phyloP scores from a whole-genome alignment of 1,284 basidiomycete species.

The Inonotus obliquus region DNA sequence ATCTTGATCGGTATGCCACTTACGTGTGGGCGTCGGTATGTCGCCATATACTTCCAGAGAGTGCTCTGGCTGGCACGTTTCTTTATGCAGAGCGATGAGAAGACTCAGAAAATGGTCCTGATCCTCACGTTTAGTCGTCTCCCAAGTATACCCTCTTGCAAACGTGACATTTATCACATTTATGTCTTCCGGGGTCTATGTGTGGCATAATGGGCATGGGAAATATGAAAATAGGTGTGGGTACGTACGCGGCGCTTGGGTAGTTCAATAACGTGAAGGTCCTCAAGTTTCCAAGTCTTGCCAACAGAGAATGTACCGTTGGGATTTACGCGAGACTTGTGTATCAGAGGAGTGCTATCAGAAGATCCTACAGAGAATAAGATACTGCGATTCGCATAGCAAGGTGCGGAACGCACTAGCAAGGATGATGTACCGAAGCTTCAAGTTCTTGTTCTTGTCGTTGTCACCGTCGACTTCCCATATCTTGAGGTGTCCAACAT shows the following conservation, averaged over 20 bases:
- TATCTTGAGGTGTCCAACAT: conserved; percentile 85
- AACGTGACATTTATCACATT: conserved; percentile 12
- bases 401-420: conserved; percentile 62
- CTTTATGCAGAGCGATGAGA: conserved; percentile 7
- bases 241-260: conserved; percentile 48
- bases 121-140: conserved; percentile 14
- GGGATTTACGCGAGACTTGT: conserved; percentile 95
- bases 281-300: conserved; percentile 90
- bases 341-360: conserved; percentile 69
- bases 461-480: conserved; percentile 62
- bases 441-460: conserved; percentile 31
- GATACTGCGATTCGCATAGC: conserved; percentile 3
- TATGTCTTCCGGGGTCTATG: conserved; percentile 3
- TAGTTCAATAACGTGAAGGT: conserved; percentile 79
- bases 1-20: not conserved
- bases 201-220: not conserved
- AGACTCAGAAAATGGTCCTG: conserved; percentile 12
- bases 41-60: conserved; percentile 13
- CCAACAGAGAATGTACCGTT: conserved; percentile 96
- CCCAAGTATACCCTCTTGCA: conserved; percentile 17
- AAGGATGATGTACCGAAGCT: conserved; percentile 83
- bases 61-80: not conserved
- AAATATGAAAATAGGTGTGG: not conserved
- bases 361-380: conserved; percentile 47
- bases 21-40: not conserved